These are phyloP conservation scores for Gymnopilus dilepis DNA, from an alignment of 768 basidiomycete species.

Conservation along the genomic window DNA sequence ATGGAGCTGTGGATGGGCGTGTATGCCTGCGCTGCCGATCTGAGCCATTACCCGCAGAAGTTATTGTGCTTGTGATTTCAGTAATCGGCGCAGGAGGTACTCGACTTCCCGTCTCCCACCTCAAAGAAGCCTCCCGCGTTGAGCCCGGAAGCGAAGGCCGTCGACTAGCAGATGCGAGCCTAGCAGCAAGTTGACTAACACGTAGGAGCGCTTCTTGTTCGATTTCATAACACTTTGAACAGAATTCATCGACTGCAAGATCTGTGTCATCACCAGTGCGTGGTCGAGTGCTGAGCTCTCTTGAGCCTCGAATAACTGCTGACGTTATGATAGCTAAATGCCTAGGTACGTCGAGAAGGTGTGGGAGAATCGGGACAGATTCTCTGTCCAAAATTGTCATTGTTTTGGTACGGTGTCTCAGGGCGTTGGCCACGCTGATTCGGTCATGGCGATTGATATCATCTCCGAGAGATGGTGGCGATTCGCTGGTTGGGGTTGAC, in stretches of 20 bases:
- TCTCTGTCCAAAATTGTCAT: constrained; percentile 70
- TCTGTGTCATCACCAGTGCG: constrained; percentile 41
- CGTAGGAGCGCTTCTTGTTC: constrained; percentile 72
- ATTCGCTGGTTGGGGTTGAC: constrained; percentile 57
- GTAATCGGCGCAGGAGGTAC: constrained; percentile 15
- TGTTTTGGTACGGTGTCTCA: constrained; percentile 59
- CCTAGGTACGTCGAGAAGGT: constrained; percentile 77
- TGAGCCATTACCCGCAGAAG: constrained; percentile 19
- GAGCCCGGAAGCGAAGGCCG: constrained; percentile 23
- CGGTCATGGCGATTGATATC: constrained; percentile 53
- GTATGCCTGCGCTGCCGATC: constrained; percentile 31
- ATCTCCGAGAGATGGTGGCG: constrained; percentile 29
- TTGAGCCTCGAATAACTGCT: constrained; percentile 71
- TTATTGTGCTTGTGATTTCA: constrained; percentile 21
- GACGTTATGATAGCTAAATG: constrained; percentile 80
- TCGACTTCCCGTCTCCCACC: not conserved
- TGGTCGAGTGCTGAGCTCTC: constrained; percentile 42
- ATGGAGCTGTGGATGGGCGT: constrained; percentile 53
- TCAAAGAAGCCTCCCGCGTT: not conserved
- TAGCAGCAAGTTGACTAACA: constrained; percentile 64
- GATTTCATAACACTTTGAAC: constrained; percentile 65
- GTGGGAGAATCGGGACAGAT: constrained; percentile 72
- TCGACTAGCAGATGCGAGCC: constrained; percentile 31
- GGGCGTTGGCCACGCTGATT: constrained; percentile 55
- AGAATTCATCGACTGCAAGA: constrained; percentile 57